Base-by-base conservation (phyloP, 148 eudicot genomes). In the Vaccinium macrocarpon region DNA sequence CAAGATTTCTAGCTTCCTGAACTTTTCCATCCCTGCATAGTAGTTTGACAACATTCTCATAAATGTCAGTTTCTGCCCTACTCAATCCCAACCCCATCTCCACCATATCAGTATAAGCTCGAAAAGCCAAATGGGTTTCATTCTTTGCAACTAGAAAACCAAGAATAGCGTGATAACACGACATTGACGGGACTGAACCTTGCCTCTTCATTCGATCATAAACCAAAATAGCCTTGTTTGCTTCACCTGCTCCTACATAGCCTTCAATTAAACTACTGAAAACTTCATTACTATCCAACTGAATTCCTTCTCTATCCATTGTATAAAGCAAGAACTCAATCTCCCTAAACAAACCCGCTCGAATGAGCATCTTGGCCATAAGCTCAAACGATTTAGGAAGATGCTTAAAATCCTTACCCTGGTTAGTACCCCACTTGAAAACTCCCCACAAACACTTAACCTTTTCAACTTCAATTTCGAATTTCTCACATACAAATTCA, bases 381-480 rank as follows among this genome's bases (percentile, higher is more conserved):
- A 94, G 59, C 88, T 94, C 88, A 76, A 82, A 90, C 49, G 95
- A 92, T 71, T 25, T 81, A 49, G 89, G 90, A 53, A 91, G 83
- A 86, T 93, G 91, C 88, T 83, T 75, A 84, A 90, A 92, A 59
- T 83, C 87, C 91, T 79, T 86, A 88, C 71, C 80, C 79, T 87
- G 57, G 55, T 85, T 88, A 68, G 64, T 84, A 83, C 86, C 91
- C 91, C 89, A 90, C 80, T 86, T 91, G 71, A 91, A 95, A 78
- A 95, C 84, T 35, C 86, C 94, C 97, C 94, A 95, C 84, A 95
- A 87, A 90, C 88, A 88, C 48, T 82, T 88, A 75, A 92, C 88
- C 88, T 84, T 88, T 85, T 77, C 62, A 81, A 79, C 87, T 84
- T 88, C 91, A 87, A 82, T n/a, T 42, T 77, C 85, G 25, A 38